Conservation (phyloP, 305 asterid species). For the Plantago lanceolata region DNA sequence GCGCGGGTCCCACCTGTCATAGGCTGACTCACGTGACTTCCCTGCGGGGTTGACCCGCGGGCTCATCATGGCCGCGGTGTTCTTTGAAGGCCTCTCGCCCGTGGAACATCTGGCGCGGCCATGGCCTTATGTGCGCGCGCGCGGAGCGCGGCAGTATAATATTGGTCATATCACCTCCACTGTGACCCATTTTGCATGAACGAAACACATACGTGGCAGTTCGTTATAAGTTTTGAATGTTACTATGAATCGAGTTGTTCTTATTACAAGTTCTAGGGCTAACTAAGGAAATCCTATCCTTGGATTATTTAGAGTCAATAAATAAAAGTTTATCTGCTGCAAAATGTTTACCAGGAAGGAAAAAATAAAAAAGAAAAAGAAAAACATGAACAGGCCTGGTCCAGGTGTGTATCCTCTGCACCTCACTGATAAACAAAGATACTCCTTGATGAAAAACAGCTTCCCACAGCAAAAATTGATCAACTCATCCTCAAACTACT, state of each 20-base stretch:
- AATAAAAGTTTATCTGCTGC: constrained; percentile 26
- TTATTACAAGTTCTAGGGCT: constrained; percentile 23
- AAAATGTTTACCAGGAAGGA: background rate
- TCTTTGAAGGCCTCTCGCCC: too few species aligned
- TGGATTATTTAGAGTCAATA: constrained; percentile 12
- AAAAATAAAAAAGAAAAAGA: background rate
- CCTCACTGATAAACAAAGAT: constrained; percentile 6
- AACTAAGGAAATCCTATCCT: constrained; percentile 2
- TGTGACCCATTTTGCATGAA: too few species aligned
- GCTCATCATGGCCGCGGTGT: too few species aligned
- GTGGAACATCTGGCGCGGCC: too few species aligned
- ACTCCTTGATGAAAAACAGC: constrained; percentile 12
- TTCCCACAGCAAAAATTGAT: background rate
- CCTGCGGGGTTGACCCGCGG: too few species aligned
- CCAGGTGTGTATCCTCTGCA: constrained; percentile 9
- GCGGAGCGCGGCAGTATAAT: too few species aligned
- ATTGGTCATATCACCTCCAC: too few species aligned
- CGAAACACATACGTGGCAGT: too few species aligned
- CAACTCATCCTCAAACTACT: background rate
- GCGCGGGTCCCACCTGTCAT: too few species aligned
- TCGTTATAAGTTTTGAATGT: too few species aligned
- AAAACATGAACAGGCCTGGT: constrained; percentile 17
- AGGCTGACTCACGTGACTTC: too few species aligned
- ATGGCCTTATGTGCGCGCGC: too few species aligned
- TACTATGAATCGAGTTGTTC: background rate